Percentiles rank a stretch among this genome's conserved stretches.
phyloP scores from a whole-genome alignment of 139 green algal species.

The Chlorella sp. region DNA sequence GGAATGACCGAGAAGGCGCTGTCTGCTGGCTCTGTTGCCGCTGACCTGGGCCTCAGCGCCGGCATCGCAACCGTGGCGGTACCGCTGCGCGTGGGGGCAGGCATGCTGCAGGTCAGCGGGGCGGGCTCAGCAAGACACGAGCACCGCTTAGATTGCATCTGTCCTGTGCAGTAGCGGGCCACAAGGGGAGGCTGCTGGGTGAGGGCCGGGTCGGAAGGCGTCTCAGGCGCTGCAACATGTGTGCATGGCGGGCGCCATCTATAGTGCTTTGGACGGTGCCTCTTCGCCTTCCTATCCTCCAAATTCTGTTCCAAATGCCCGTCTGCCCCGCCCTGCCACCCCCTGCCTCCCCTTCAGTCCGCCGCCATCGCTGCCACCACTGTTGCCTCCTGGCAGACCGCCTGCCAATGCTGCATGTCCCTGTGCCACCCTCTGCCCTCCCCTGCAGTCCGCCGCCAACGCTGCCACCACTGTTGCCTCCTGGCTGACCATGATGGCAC shows the following conservation, averaged over 20 bases:
- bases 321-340: too few species aligned
- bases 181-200: too few species aligned
- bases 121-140: too few species aligned
- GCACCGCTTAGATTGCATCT: too few species aligned
- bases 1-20: slow-evolving; percentile 1
- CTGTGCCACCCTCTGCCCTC: background rate
- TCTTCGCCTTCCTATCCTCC: too few species aligned
- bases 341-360: background rate
- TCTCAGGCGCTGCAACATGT: too few species aligned
- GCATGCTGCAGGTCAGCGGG: background rate
- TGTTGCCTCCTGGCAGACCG: background rate
- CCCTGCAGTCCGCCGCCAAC: background rate
- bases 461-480: background rate
- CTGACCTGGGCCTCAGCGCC: background rate
- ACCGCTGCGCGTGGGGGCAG: background rate
- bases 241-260: too few species aligned
- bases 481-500: background rate
- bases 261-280: too few species aligned
- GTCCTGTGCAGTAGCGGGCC: too few species aligned
- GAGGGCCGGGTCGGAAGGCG: too few species aligned
- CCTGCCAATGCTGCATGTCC: background rate
- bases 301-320: too few species aligned
- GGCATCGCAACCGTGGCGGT: background rate
- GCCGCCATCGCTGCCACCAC: background rate
- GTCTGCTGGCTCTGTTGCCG: background rate